Evolutionary conservation across 179 eudicot species (phyloP).

Genomic region (Vitellaria paradoxa): DNA sequence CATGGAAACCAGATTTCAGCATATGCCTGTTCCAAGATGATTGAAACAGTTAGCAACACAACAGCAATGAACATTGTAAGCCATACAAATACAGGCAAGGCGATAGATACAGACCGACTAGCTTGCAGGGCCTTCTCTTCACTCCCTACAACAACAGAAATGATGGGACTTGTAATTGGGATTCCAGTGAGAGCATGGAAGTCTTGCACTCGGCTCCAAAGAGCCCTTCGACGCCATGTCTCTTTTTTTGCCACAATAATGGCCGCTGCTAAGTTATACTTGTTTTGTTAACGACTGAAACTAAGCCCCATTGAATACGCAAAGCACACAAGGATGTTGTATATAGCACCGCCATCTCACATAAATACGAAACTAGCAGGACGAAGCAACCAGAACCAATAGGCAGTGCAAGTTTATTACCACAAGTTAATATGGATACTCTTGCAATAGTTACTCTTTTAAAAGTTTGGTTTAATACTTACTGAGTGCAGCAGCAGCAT

Average conservation of each 20-base stretch:
- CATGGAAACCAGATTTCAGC: slow-evolving; percentile 82
- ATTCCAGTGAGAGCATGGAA: slow-evolving; percentile 76
- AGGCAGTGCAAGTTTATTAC: not conserved
- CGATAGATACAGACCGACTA: slow-evolving; percentile 55
- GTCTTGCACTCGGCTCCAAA: slow-evolving; percentile 78
- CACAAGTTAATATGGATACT: not conserved
- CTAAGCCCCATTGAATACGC: not conserved
- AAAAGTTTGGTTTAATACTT: slow-evolving; percentile 10
- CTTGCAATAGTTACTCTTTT: too few relatives aligned
- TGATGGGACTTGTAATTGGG: slow-evolving; percentile 77
- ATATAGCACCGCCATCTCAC: not conserved
- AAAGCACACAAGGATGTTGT: not conserved
- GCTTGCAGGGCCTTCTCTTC: slow-evolving; percentile 87
- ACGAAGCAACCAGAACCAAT: not conserved
- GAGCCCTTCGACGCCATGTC: slow-evolving; percentile 81
- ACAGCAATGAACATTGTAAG: not conserved
- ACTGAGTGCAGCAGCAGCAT: slow-evolving; percentile 94
- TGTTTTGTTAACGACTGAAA: not conserved
- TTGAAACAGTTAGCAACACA: slow-evolving; percentile 11
- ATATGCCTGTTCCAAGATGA: slow-evolving; percentile 51
- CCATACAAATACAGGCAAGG: not conserved
- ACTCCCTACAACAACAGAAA: slow-evolving; percentile 83
- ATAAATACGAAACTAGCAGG: not conserved
- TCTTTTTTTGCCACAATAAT: slow-evolving; percentile 76
- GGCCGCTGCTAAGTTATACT: slow-evolving; percentile 62